phyloP scores from a whole-genome alignment of 2,329 filamentous ascomycete species.

The Cordyceps javanica region DNA sequence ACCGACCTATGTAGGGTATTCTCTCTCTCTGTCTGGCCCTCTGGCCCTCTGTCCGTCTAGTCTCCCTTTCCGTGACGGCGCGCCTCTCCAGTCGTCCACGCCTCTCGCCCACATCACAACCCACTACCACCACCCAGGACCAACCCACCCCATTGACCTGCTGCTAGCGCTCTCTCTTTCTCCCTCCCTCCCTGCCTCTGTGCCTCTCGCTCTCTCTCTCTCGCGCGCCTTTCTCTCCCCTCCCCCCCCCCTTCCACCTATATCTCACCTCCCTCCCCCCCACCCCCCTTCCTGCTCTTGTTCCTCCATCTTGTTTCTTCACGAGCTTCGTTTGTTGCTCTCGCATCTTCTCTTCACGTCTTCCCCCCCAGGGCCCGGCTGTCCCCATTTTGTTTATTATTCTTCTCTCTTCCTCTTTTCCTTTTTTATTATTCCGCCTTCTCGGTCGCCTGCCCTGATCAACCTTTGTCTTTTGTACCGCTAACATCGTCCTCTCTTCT shows the following conservation, averaged over 20 bases:
- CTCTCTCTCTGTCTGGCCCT: too few species aligned
- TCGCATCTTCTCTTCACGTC: constrained; percentile 7
- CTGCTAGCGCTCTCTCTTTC: too few species aligned
- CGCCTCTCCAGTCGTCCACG: too few species aligned
- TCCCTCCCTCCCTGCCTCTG: neutral
- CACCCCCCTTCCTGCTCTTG: constrained; percentile 16
- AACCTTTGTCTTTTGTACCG: constrained; percentile 15
- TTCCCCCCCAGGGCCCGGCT: constrained; percentile 20
- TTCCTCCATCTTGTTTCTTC: constrained; percentile 16
- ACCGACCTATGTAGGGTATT: too few species aligned
- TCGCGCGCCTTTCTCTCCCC: constrained; percentile 13
- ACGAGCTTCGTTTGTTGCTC: constrained; percentile 12
- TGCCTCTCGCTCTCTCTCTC: neutral
- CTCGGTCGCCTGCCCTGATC: neutral
- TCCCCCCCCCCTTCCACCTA: constrained; percentile 16
- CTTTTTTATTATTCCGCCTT: constrained; percentile 13
- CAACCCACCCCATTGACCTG: too few species aligned
- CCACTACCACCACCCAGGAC: too few species aligned
- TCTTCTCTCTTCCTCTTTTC: constrained; percentile 19
- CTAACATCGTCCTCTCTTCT: constrained; percentile 18
- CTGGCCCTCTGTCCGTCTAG: too few species aligned
- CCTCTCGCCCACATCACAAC: too few species aligned
- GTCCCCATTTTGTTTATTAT: constrained; percentile 25
- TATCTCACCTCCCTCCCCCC: constrained; percentile 21
- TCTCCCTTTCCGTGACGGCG: too few species aligned